Evolutionary conservation across 2,329 filamentous ascomycete genomes (phyloP), one percentile per base, ranked within the genome.

Genomic region (Phoma herbarum): DNA sequence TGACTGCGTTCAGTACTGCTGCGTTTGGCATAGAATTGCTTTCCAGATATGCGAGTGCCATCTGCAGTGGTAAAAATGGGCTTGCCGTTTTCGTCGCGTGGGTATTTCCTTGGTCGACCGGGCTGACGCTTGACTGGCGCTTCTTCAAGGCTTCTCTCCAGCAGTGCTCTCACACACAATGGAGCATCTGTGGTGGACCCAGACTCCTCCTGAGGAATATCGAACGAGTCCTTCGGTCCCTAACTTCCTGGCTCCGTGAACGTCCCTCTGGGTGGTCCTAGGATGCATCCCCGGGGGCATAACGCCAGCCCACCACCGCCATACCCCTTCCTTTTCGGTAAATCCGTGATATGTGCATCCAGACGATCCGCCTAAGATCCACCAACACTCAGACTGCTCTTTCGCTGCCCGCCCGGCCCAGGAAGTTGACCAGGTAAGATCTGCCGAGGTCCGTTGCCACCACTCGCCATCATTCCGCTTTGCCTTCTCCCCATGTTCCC

Each of bases 401-500:
- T 75, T 35, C 73, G 49, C 60, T 69, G 65, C 23, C 66, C 65
- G 8, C 68, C 65, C 11, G 74, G 73, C 1, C 71, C 71, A 8
- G 74, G 75, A n/a, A 78, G 51, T 49, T 78, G 75, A 0, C 75
- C 75, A 1, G 75, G 75, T 7, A 77, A 57, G 37, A 78, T 76
- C 59, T 76, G 75, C 31, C 75, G 59, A 6, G 74, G 74, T 4
- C 43, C 43, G 16, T 29, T 35, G 4, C 63, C 62, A n/a, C 59
- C 46, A 33, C 23, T 59, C 4, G 39, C 67, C 60, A 68, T 56
- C 49, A 77, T 72, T 7, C 66, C 66, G 47, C 73, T 76, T 52
- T 71, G 73, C 43, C 75, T 52, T 35, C 74, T 62, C 1, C 43
- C 14, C 55, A 58, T 58, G 22, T 66, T 46, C 16, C 68, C 62